Base-by-base conservation (phyloP, 2,329 filamentous ascomycete species). In the Colletotrichum lini region DNA sequence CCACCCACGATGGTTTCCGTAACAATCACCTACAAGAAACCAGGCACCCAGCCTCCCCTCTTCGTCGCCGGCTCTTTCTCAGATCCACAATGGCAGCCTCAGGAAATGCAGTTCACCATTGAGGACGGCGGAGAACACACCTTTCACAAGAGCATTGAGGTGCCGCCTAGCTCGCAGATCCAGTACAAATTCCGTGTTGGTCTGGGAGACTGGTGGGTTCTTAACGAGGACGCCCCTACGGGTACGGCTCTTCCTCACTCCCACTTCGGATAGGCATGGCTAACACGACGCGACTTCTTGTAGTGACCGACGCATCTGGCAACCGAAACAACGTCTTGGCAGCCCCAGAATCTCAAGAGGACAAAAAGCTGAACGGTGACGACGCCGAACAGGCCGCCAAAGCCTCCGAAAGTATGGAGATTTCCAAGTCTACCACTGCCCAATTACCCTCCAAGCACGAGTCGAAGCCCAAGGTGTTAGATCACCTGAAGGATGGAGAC, bases 131-230 rank as follows among this genome's bases (percentile, higher is more conserved):
- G 86, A n/a, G 83, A 91, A 65, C 82, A 89, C 69, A 77, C 86
- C 15, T 95, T 93, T 77, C 84, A 80, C 53, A 89, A 89, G 69
- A 80, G 85, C 1, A 84, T 94, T 54, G 78, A 85, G 45, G 84
- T 88, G 9, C 83, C 88, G 21, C 83, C 87, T 26, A 88, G 87
- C 26, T 86, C 88, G 57, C 86, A 89, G 68, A 89, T 94, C 74
- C 90, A 93, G 76, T 95, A 94, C 86, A 95, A 94, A 80, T 92
- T 95, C 75, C 88, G 91, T 40, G 83, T 93, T 45, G 92, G 92
- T 12, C 79, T 85, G 23, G 89, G 89, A 58, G 88, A 93, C 73
- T 93, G 90, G 89, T 94, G 92, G 92, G 84, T 90, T 30, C 80
- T 93, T 56, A 89, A 94, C 75, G 90, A 93, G 69, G 84, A 83